Percentiles rank a stretch among this genome's conserved stretches.
These are phyloP conservation scores for Corynespora cassiicola DNA, from an alignment of 2,329 filamentous ascomycete genomes.

Conservation along the genomic window DNA sequence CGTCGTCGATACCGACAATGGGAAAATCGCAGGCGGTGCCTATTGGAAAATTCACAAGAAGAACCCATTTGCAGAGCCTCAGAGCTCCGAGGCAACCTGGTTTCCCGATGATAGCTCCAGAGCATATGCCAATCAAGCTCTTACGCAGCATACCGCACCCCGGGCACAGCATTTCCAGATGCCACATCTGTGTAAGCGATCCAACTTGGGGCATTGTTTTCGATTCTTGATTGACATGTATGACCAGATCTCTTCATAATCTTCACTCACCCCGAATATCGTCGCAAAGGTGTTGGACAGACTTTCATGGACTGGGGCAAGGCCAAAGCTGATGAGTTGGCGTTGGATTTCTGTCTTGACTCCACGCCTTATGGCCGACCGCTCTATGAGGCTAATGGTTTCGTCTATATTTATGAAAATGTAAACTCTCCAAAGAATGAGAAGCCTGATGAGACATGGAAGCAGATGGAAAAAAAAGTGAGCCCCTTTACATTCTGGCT, in stretches of 20 bases:
- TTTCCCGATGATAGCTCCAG: slow-evolving; percentile 11
- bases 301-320: slow-evolving; percentile 44
- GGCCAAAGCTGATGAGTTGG: slow-evolving; percentile 31
- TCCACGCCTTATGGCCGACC: slow-evolving; percentile 26
- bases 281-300: slow-evolving; percentile 36
- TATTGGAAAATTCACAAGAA: slow-evolving; percentile 35
- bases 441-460: slow-evolving; percentile 11
- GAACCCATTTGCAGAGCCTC: slow-evolving; percentile 14
- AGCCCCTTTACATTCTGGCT: too few species aligned
- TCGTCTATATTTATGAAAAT: slow-evolving; percentile 20
- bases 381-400: slow-evolving; percentile 31
- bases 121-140: slow-evolving; percentile 6
- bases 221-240: too few species aligned
- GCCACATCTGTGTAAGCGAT: slow-evolving; percentile 5
- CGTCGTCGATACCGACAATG: slow-evolving; percentile 27
- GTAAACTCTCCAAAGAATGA: slow-evolving; percentile 8
- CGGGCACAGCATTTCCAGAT: neutral
- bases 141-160: slow-evolving; percentile 4
- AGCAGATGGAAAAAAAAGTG: slow-evolving; percentile 3
- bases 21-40: slow-evolving; percentile 33
- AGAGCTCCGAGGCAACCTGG: slow-evolving; percentile 15
- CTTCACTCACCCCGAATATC: slow-evolving; percentile 39
- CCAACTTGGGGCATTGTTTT: too few species aligned
- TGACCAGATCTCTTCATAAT: slow-evolving; percentile 41
- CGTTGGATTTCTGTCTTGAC: slow-evolving; percentile 34